These are phyloP conservation scores for Diplotaxis tenuifolia DNA, from an alignment of 345 rosid species.

Conservation along the genomic window DNA sequence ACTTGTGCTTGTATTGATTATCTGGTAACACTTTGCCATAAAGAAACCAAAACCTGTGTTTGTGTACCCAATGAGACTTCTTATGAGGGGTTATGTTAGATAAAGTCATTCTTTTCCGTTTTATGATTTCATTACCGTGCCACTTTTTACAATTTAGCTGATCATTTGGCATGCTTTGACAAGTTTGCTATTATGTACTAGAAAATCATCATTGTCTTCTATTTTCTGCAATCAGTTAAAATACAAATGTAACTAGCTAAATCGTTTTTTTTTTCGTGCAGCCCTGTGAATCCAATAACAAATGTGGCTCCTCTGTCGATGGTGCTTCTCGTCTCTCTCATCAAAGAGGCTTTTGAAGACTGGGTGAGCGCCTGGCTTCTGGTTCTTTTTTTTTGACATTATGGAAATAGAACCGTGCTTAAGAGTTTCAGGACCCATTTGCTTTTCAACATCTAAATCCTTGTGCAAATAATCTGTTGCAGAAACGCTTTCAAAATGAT, in stretches of 20 bases:
- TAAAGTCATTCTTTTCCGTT: not conserved
- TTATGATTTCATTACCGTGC: not conserved
- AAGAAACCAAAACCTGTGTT: not conserved
- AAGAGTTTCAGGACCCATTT: not conserved
- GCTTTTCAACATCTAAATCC: not conserved
- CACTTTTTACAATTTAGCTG: not conserved
- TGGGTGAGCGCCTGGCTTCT: slow-evolving; percentile 56
- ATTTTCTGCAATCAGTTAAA: not conserved
- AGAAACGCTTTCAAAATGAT: slow-evolving; percentile 94
- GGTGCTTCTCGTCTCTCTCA: slow-evolving; percentile 89
- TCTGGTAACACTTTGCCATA: not conserved
- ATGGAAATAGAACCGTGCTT: not conserved
- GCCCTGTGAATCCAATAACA: slow-evolving; percentile 89
- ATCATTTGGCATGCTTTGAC: not conserved
- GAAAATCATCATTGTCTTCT: not conserved
- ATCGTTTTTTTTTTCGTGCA: slow-evolving; percentile 48
- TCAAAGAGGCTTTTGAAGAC: slow-evolving; percentile 95
- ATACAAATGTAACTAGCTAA: slow-evolving; percentile 48
- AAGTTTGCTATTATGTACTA: not conserved
- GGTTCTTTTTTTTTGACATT: not conserved
- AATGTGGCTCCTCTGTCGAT: slow-evolving; percentile 77
- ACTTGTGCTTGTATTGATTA: not conserved
- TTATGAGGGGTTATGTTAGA: too few species aligned
- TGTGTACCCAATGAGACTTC: too few species aligned
- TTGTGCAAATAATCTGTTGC: slow-evolving; percentile 36